These are phyloP conservation scores for Coemansia sp. DNA, from an alignment of 192 early-diverging fungal genomes.

Conservation along the genomic window DNA sequence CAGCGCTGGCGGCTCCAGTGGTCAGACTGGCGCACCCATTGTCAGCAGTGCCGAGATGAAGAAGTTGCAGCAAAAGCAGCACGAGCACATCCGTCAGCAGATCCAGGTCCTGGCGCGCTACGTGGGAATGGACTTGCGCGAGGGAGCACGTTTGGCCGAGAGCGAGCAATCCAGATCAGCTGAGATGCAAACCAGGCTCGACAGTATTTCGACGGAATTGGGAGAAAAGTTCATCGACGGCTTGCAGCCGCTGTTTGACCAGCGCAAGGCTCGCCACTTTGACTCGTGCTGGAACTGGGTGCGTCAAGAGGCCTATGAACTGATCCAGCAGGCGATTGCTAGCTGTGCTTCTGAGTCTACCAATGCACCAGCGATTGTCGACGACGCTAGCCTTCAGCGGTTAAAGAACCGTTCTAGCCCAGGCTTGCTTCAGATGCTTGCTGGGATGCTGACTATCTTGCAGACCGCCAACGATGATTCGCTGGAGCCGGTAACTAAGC, in stretches of 20 bases:
- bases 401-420: slow-evolving; percentile 83
- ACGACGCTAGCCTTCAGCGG: slow-evolving; percentile 32
- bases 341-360: slow-evolving; percentile 17
- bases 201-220: slow-evolving; percentile 77
- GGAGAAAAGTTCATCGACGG: slow-evolving; percentile 78
- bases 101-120: slow-evolving; percentile 81
- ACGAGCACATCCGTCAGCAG: slow-evolving; percentile 74
- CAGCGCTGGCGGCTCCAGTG: slow-evolving; percentile 50
- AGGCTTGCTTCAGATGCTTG: slow-evolving; percentile 74
- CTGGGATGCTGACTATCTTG: slow-evolving; percentile 61
- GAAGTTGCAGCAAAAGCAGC: slow-evolving; percentile 71
- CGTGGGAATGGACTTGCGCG: slow-evolving; percentile 72
- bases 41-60: slow-evolving; percentile 91
- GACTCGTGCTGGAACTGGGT: slow-evolving; percentile 98
- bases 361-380: slow-evolving; percentile 73
- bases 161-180: slow-evolving; percentile 60
- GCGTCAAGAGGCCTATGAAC: slow-evolving; percentile 50
- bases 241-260: slow-evolving; percentile 75
- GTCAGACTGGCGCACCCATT: slow-evolving; percentile 48
- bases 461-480: slow-evolving; percentile 66
- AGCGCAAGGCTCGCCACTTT: slow-evolving; percentile 79
- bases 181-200: slow-evolving; percentile 73
- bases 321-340: slow-evolving; percentile 82
- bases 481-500: slow-evolving; percentile 49
- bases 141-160: slow-evolving; percentile 66